Base-by-base conservation (phyloP, 805 yeast genomes). In the Candida argentea region DNA sequence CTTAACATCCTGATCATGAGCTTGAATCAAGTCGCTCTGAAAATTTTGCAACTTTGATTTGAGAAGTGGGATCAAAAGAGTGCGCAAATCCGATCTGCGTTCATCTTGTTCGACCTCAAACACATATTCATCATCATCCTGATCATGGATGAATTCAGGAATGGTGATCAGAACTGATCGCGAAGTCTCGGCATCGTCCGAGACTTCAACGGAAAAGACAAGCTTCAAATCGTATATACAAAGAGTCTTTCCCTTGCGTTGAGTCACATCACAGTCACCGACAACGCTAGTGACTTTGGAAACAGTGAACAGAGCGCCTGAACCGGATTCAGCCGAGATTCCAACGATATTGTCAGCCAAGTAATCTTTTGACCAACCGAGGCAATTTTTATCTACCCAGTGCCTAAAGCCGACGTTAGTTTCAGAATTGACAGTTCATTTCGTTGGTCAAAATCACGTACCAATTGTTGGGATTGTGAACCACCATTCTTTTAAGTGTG, bases 191-290 rank as follows among this genome's bases (percentile, higher is more conserved):
- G 61, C 65, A 5, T 50, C 56, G 16, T 46, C 40, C 20, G 49
- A 43, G 13, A 74, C 58, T 5, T 34, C 31, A 10, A 43, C 43
- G 6, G 55, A 43, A 33, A 81, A 62, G 37, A 58, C 62, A 26
- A 81, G 48, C 25, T 58, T 57, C 64, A 81, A 48, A 45, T 82
- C 93, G 43, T 70, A 81, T 27, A 81, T 76, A 45, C 89, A 80
- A 42, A 73, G 69, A 15, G 77, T 83, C 52, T 75, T 78, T 6
- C 89, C 89, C 52, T 82, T 82, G 58, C 93, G 70, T 52, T 82
- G 89, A 14, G 84, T 76, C 9, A 82, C 87, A 43, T 81, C 82
- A 42, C 91, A 79, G 49, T 82, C 91, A 14, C 93, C 93, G 5
- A 60, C 45, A 11, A 61, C 49, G 5, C 68, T 48, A 15, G 50